These are phyloP conservation scores for Bombardia bombarda DNA, from an alignment of 495 filamentous ascomycete species.

Conservation along the genomic window DNA sequence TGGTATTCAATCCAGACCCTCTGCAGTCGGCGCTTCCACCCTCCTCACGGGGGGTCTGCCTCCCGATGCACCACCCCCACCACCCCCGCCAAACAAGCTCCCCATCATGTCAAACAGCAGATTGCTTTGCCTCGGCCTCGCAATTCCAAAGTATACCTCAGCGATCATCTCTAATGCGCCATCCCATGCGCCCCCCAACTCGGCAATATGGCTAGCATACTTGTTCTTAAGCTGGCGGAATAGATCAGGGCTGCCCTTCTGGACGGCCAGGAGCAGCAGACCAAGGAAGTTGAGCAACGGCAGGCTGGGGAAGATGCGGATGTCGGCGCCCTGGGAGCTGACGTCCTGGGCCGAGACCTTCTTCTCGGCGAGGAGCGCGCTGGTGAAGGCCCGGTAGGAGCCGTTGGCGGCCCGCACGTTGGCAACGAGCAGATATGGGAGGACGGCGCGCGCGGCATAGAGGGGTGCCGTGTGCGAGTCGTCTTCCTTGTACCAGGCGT, in stretches of 20 bases:
- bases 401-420: constrained; percentile 85
- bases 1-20: constrained; percentile 40
- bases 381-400: constrained; percentile 71
- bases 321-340: constrained; percentile 62
- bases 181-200: constrained; percentile 64
- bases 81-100: constrained; percentile 57
- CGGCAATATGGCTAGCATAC: constrained; percentile 68
- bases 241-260: constrained; percentile 69
- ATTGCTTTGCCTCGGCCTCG: constrained; percentile 77
- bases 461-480: constrained; percentile 82
- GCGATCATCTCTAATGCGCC: constrained; percentile 79
- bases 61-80: constrained; percentile 25
- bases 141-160: constrained; percentile 97
- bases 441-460: constrained; percentile 81
- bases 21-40: constrained; percentile 40
- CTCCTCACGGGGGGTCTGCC: constrained; percentile 35
- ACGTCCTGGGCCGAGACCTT: constrained; percentile 72
- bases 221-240: constrained; percentile 76
- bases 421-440: constrained; percentile 84
- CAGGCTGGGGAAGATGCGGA: constrained; percentile 76
- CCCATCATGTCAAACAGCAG: constrained; percentile 97
- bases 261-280: constrained; percentile 72
- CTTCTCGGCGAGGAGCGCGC: constrained; percentile 48
- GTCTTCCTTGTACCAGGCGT: constrained; percentile 86
- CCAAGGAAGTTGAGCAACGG: constrained; percentile 90